Conservation (phyloP, 495 filamentous ascomycete species). For the Aspergillus nanangensis region DNA sequence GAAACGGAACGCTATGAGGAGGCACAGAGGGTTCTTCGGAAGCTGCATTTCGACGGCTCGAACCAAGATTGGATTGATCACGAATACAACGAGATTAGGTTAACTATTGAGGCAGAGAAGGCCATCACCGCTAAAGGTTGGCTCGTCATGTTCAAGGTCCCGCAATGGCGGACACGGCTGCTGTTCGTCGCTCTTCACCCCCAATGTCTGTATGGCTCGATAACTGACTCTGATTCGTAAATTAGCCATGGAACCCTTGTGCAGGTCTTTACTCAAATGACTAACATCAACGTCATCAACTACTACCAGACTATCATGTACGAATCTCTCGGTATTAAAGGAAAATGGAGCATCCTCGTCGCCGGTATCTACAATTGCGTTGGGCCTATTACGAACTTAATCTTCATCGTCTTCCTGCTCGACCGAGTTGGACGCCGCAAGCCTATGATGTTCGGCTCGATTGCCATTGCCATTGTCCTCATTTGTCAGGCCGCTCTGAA, state of each 20-base stretch:
- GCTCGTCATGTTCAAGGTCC: slow-evolving; percentile 48
- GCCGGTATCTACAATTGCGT: slow-evolving; percentile 58
- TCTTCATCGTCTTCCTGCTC: slow-evolving; percentile 42
- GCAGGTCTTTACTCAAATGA: slow-evolving; percentile 43
- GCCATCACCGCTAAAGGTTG: slow-evolving; percentile 38
- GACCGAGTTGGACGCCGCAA: slow-evolving; percentile 34
- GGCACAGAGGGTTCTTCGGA: slow-evolving; percentile 43
- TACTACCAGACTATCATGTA: slow-evolving; percentile 61
- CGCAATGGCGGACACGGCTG: slow-evolving; percentile 45
- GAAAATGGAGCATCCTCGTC: slow-evolving; percentile 46
- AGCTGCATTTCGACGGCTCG: slow-evolving; percentile 43
- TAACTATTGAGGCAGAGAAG: slow-evolving; percentile 45
- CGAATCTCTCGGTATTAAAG: slow-evolving; percentile 50
- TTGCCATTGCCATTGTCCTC: slow-evolving; percentile 35
- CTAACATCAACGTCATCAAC: slow-evolving; percentile 54
- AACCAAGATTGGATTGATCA: slow-evolving; percentile 46
- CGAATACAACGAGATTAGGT: slow-evolving; percentile 45
- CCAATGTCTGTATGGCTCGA: background rate
- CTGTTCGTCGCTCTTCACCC: slow-evolving; percentile 27
- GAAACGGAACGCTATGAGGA: slow-evolving; percentile 42
- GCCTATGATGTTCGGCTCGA: slow-evolving; percentile 35
- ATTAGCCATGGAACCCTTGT: slow-evolving; percentile 27
- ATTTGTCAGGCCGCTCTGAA: slow-evolving; percentile 40
- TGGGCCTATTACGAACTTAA: slow-evolving; percentile 45
- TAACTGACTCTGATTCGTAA: slow-evolving; percentile 13